A percentile compares a stretch with the other conserved stretches of the same genome.
Evolutionary conservation across 1,284 basidiomycete species (phyloP).

Genomic region (Austroboletus novae-zelandiae): DNA sequence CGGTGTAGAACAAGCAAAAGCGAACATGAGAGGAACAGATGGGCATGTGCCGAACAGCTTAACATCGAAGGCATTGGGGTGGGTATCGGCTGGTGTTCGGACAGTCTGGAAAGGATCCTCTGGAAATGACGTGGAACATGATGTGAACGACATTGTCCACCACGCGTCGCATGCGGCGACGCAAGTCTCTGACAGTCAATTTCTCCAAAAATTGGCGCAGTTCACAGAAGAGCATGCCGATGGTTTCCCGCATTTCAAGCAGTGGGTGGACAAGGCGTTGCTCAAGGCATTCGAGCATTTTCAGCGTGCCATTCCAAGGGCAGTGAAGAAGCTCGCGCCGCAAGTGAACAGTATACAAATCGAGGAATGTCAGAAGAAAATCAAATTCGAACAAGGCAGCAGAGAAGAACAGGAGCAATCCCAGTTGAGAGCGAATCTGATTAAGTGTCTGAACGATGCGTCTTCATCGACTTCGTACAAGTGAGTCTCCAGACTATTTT

Average conservation of each 20-base stretch:
- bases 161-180: background rate
- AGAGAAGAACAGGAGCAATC: conserved; percentile 15
- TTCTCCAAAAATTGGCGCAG: background rate
- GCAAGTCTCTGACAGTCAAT: background rate
- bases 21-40: background rate
- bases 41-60: background rate
- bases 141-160: conserved; percentile 2
- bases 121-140: background rate
- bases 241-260: background rate
- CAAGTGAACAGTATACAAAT: background rate
- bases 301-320: background rate
- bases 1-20: conserved; percentile 5
- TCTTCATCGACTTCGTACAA: conserved; percentile 2
- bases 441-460: conserved; percentile 24
- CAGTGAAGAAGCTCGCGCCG: background rate
- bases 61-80: background rate
- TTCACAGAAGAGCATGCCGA: background rate
- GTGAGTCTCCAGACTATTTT: conserved; percentile 4
- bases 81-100: background rate
- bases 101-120: background rate
- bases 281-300: background rate
- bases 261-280: background rate
- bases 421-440: conserved; percentile 19
- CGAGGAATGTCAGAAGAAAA: background rate
- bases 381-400: background rate